Evolutionary conservation across 2,329 filamentous ascomycete genomes (phyloP).

Genomic region (Claviceps africana): DNA sequence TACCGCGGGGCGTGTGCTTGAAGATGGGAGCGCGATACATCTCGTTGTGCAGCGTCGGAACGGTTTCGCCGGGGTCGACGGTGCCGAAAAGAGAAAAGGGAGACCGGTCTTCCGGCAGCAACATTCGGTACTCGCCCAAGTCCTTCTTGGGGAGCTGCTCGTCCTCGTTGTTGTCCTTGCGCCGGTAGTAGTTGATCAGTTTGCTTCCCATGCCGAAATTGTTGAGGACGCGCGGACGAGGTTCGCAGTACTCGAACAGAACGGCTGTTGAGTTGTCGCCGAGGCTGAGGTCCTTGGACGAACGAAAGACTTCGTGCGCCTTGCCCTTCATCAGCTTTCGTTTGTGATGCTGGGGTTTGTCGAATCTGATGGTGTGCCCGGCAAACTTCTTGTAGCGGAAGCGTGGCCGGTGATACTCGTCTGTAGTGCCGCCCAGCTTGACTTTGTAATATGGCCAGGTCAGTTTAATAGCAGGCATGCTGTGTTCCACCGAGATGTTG

Average conservation of each 20-base stretch:
- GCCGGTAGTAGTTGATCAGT: slow-evolving; percentile 92
- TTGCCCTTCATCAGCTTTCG: slow-evolving; percentile 72
- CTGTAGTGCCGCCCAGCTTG: slow-evolving; percentile 60
- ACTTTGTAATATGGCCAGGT: slow-evolving; percentile 96
- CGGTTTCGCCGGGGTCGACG: slow-evolving; percentile 79
- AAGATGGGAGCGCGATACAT: slow-evolving; percentile 95
- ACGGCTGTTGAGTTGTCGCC: slow-evolving; percentile 80
- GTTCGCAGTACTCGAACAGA: slow-evolving; percentile 90
- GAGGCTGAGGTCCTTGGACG: slow-evolving; percentile 69
- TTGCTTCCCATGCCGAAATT: slow-evolving; percentile 97
- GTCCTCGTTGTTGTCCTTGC: slow-evolving; percentile 60
- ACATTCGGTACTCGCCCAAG: slow-evolving; percentile 74
- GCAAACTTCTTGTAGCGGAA: slow-evolving; percentile 57
- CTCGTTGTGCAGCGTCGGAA: slow-evolving; percentile 81
- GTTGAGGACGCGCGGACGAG: slow-evolving; percentile 78
- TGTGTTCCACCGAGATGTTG: slow-evolving; percentile 87
- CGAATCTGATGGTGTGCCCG: slow-evolving; percentile 57
- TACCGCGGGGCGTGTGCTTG: slow-evolving; percentile 61
- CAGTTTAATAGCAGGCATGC: slow-evolving; percentile 76
- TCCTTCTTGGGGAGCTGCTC: slow-evolving; percentile 64
- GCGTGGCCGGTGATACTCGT: slow-evolving; percentile 69
- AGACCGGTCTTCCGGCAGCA: slow-evolving; percentile 87
- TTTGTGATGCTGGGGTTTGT: slow-evolving; percentile 58
- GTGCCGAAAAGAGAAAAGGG: slow-evolving; percentile 92
- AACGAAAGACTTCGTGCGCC: slow-evolving; percentile 63